Evolutionary conservation across 352 stramenopile genomes (phyloP), one percentile per base, ranked within the genome.

Genomic region (Globisporangium sylvaticum): DNA sequence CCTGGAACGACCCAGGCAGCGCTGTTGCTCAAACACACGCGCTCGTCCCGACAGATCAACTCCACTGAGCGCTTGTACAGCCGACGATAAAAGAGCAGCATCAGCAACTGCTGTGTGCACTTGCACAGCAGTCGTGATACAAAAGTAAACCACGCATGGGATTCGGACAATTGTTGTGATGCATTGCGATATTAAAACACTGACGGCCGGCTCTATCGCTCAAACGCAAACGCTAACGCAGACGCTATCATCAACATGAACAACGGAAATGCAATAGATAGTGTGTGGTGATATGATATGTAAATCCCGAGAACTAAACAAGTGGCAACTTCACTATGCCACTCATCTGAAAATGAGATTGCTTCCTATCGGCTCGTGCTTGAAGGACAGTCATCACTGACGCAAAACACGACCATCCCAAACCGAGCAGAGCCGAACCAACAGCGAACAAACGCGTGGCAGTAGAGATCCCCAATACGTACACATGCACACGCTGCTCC

Each of bases 21-120:
- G 8, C 59, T 95, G 34, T 65, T 95, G 48, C 84, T 95, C 29
- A 92, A 93, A 58, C 81, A 91, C 64, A 81, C 87, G n/a, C 84
- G 87, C 18, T 89, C 87, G 0, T 92, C 83, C 5, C 85, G 87
- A n/a, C 85, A 93, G 71, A 63, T 72, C 62, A 86, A 87, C 62
- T 93, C 85, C 14, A 73, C 70, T 8, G 84, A 94, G 31, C 79
- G 85, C 20, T 56, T 95, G 29, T 95, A 95, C 66, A 93, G 85
- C 65, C 85, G 63, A 34, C 56, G 67, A 44, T 72, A 60, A 18
- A 44, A 53, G 54, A 32, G 20, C 4, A 60, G 18, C 20, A 46
- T 27, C 18, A 29, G 44, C 5, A 42, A 27, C 42, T 6, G 18
- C 54, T 39, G 18, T 15, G 32, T 8, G 24, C 53, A 15, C 46